Evolutionary conservation across 176 grass and related monocot species (phyloP).

Genomic region (Eleusine coracana): DNA sequence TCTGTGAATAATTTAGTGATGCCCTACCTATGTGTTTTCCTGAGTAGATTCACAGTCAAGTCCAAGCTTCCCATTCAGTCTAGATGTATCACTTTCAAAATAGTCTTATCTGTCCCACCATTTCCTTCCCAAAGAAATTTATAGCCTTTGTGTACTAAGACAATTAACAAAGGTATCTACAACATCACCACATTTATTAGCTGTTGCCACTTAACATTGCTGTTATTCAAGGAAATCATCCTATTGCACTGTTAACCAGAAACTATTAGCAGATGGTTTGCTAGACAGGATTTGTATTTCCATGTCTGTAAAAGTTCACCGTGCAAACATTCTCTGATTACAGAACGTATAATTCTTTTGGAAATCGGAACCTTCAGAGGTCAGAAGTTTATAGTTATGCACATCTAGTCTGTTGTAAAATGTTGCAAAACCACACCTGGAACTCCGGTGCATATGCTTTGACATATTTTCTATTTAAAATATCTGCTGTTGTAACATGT

Average conservation of each 20-base stretch:
- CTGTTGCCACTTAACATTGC: neutral
- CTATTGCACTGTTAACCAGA: neutral
- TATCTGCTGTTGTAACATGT: neutral
- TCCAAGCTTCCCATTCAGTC: neutral
- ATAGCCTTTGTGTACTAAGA: neutral
- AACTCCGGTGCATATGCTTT: neutral
- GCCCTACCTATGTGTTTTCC: neutral
- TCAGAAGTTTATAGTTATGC: neutral
- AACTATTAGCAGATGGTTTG: constrained; percentile 14
- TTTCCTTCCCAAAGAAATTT: neutral
- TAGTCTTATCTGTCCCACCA: neutral
- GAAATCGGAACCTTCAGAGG: neutral
- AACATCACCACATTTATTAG: neutral
- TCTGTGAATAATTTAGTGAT: neutral
- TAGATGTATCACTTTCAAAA: neutral
- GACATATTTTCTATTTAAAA: neutral
- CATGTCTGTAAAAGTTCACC: neutral
- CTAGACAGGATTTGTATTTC: neutral
- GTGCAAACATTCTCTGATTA: neutral
- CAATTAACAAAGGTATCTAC: neutral
- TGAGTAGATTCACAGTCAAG: neutral
- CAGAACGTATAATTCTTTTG: neutral
- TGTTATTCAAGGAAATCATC: neutral
- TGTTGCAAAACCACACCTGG: neutral
- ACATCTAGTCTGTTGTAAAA: neutral